Base-by-base conservation (phyloP, 169 alveolate species). In the Plasmodium gaboni region DNA sequence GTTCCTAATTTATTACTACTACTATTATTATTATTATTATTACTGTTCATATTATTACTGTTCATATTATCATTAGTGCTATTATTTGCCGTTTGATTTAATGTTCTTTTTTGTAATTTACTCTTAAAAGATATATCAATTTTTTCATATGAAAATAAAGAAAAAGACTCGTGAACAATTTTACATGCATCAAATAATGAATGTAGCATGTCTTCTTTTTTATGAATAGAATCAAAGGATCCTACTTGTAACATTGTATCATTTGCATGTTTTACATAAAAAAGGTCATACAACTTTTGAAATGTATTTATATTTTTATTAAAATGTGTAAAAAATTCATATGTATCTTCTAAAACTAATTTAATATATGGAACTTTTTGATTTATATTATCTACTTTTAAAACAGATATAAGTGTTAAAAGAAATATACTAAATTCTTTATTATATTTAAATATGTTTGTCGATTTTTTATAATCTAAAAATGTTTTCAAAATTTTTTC, bases 401-500 rank as follows among this genome's bases (percentile, higher is more conserved):
- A 44, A 19, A 67, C 50, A 13, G 76, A 78, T 26, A 78, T 65
- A 3, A 78, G 44, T 6, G 76, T 67, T 22, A 78, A 46, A 8
- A 78, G 19, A 2, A 78, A 78, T 6, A 78, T 13, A 3, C 71
- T 26, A 46, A 78, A 69, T 9, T 78, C 89, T 19, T 65, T 78
- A n/a, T 78, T 78, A 65, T 46, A 67, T 42, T 78, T 78, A 44
- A 59, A 78, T 0, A n/a, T 8, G 24, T 6, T 26, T 28, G 61
- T 78, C 1, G 26, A 24, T 22, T 53, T 51, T n/a, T 65, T 78
- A 51, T 22, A 78, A 17, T 78, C 72, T 10, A 78, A 15, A 22
- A 78, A 78, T 13, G 89, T 64, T 9, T 63, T 78, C 48, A 78
- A 46, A 51, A 78, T 26, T 0, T 72, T 86, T 24, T 70, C 42